A percentile compares a stretch with the other conserved stretches of the same genome.
Evolutionary conservation across 345 rosid species (phyloP).

Genomic region (Nephelium lappaceum): DNA sequence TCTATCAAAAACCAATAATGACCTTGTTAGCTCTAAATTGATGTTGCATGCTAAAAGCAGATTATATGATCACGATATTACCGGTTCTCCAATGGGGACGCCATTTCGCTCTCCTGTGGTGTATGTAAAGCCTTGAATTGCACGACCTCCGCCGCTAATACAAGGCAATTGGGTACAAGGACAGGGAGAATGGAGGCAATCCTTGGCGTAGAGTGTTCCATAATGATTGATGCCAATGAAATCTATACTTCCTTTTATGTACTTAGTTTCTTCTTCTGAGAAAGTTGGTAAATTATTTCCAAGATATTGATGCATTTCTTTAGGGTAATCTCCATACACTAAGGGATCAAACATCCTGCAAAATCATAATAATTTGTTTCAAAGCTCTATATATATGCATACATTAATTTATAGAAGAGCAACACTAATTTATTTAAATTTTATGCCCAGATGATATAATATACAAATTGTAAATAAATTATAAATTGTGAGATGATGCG

Average conservation of each 20-base stretch:
- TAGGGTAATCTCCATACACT: slow-evolving; percentile 53
- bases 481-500: too few species aligned
- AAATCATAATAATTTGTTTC: neutral
- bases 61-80: slow-evolving; percentile 2
- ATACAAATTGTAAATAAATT: too few species aligned
- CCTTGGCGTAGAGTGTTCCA: slow-evolving; percentile 44
- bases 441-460: too few species aligned
- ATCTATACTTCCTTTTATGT: slow-evolving; percentile 46
- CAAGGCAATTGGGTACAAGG: slow-evolving; percentile 22
- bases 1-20: slow-evolving; percentile 20
- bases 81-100: slow-evolving; percentile 37
- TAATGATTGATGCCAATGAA: slow-evolving; percentile 55
- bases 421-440: too few species aligned
- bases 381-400: too few species aligned
- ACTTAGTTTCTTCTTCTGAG: slow-evolving; percentile 29
- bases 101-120: slow-evolving; percentile 45
- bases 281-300: slow-evolving; percentile 42
- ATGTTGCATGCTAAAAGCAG: neutral
- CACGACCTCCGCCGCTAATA: slow-evolving; percentile 26
- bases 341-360: slow-evolving; percentile 47
- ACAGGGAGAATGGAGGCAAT: slow-evolving; percentile 43
- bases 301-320: slow-evolving; percentile 40
- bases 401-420: too few species aligned
- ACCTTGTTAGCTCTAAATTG: neutral
- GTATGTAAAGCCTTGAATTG: slow-evolving; percentile 40